Percentiles rank a stretch among this genome's conserved stretches.
Evolutionary conservation across 108 stramenopile species (phyloP).

Genomic region (Bacterosira constricta): DNA sequence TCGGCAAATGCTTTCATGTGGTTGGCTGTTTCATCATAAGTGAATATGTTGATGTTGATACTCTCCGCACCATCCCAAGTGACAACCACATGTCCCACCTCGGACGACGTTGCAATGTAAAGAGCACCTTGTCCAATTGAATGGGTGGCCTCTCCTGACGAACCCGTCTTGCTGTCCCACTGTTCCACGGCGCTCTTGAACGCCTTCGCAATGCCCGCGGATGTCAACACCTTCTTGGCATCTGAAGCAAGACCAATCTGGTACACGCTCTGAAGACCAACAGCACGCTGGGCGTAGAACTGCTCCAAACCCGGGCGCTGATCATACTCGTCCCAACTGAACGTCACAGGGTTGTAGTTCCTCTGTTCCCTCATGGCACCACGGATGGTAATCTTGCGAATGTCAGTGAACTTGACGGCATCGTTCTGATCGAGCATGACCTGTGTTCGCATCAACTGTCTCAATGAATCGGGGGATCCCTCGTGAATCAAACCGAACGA

Average conservation of each 20-base stretch:
- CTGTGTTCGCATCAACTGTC: constrained; percentile 14
- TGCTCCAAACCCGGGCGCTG: constrained; percentile 59
- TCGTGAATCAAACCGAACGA: constrained; percentile 49
- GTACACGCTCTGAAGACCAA: constrained; percentile 63
- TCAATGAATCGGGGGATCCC: constrained; percentile 29
- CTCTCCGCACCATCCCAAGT: constrained; percentile 70
- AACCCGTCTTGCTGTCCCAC: constrained; percentile 3
- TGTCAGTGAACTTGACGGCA: constrained; percentile 32
- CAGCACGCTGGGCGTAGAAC: constrained; percentile 59
- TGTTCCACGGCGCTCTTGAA: constrained; percentile 22
- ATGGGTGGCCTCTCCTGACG: constrained; percentile 21
- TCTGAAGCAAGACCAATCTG: constrained; percentile 48
- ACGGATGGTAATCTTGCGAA: constrained; percentile 43
- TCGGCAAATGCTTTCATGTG: constrained; percentile 17
- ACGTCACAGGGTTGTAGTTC: constrained; percentile 31
- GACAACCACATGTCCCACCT: constrained; percentile 40
- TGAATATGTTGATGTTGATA: constrained; percentile 67
- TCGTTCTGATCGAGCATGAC: constrained; percentile 14
- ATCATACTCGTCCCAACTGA: constrained; percentile 63
- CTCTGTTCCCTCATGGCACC: constrained; percentile 43
- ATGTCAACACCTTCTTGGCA: constrained; percentile 12
- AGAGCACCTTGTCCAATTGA: constrained; percentile 67
- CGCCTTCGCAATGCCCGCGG: constrained; percentile 14
- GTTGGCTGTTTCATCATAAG: constrained; percentile 46
- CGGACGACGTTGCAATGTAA: constrained; percentile 30